Conservation (phyloP, 192 early-diverging fungal genomes). For the Coemansia sp. region DNA sequence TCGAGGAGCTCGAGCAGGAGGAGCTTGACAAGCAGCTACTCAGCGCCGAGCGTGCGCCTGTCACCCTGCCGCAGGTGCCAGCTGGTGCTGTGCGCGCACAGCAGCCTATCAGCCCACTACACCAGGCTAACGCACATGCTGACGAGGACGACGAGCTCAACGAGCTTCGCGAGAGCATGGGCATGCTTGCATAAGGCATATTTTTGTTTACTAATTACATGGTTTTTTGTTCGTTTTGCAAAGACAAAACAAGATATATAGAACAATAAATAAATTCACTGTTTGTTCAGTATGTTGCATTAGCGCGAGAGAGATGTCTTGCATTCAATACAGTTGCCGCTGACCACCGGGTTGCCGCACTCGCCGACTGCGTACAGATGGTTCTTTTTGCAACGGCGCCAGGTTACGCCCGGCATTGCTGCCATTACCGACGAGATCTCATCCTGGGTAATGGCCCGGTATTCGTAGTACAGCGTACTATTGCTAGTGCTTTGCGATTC, state of each 20-base stretch:
- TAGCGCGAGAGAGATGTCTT: constrained; percentile 10
- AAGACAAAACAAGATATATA: neutral
- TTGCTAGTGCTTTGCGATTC: neutral
- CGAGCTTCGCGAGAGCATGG: constrained; percentile 48
- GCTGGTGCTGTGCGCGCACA: neutral
- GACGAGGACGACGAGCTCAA: constrained; percentile 19
- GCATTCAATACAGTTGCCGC: constrained; percentile 33
- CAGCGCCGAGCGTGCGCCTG: constrained; percentile 64
- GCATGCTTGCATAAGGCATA: constrained; percentile 26
- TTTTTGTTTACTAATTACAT: neutral
- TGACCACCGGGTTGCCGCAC: constrained; percentile 22
- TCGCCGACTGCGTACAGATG: constrained; percentile 45
- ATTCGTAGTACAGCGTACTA: constrained; percentile 12
- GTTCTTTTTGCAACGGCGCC: constrained; percentile 20
- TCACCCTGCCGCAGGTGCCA: constrained; percentile 63
- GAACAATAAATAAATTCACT: constrained; percentile 1
- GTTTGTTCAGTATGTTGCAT: neutral
- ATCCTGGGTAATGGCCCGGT: constrained; percentile 16
- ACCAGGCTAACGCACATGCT: neutral
- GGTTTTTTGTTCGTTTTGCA: neutral
- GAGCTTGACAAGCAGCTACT: constrained; percentile 84
- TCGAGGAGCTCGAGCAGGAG: constrained; percentile 93
- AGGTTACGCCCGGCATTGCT: constrained; percentile 24
- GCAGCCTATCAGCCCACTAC: neutral
- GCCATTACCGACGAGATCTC: constrained; percentile 30